Evolutionary conservation across 148 eudicot genomes (phyloP).

Genomic region (Agrostemma githago): DNA sequence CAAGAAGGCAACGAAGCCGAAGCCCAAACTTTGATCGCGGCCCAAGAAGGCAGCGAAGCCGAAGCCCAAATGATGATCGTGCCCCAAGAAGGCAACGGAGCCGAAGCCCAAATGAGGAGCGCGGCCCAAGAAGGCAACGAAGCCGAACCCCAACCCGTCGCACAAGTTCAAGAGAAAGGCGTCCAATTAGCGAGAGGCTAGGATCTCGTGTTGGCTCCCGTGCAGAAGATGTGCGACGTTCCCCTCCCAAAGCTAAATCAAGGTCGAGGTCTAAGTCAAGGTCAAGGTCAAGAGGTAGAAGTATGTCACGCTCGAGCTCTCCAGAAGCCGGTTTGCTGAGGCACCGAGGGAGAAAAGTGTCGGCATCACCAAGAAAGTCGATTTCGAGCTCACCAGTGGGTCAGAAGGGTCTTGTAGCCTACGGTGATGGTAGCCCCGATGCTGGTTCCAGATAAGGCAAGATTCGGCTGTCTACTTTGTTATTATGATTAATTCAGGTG

Average conservation of each 20-base stretch:
- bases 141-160: constrained; percentile 69
- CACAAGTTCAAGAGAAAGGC: constrained; percentile 54
- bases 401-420: constrained; percentile 77
- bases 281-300: constrained; percentile 51
- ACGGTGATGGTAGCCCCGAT: constrained; percentile 75
- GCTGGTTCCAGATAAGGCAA: constrained; percentile 33
- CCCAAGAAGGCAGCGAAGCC: too few relatives aligned
- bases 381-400: constrained; percentile 64
- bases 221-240: constrained; percentile 31
- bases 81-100: constrained; percentile 40
- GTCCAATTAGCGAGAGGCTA: constrained; percentile 64
- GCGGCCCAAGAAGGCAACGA: constrained; percentile 36
- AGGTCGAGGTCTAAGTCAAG: constrained; percentile 9
- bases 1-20: too few relatives aligned
- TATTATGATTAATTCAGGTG: neutral
- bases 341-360: constrained; percentile 27
- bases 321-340: constrained; percentile 33
- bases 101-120: constrained; percentile 46
- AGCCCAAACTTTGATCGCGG: too few relatives aligned
- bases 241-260: constrained; percentile 40
- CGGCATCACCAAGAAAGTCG: constrained; percentile 47
- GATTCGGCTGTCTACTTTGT: neutral
- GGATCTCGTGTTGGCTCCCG: constrained; percentile 77
- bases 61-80: constrained; percentile 14
- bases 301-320: constrained; percentile 47